These are phyloP conservation scores for Lophiotrema nucula DNA, from an alignment of 495 filamentous ascomycete genomes.

Conservation along the genomic window DNA sequence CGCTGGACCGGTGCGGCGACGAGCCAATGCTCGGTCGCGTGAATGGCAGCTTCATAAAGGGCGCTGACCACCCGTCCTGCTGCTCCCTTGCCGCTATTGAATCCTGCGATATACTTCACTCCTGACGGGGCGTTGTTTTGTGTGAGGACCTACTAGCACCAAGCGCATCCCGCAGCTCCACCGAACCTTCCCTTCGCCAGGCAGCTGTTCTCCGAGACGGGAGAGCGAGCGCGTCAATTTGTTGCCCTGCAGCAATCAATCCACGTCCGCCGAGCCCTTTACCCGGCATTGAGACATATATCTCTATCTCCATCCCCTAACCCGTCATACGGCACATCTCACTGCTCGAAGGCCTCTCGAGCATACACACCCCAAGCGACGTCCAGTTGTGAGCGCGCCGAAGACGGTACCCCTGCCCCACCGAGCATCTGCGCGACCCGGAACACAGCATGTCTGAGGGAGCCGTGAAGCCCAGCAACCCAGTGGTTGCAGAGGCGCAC, in stretches of 20 bases:
- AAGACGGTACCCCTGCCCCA: background rate
- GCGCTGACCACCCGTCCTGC: background rate
- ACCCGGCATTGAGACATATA: constrained; percentile 33
- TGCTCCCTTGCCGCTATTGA: no score
- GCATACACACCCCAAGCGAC: no score
- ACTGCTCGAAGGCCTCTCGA: background rate
- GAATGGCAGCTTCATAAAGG: no score
- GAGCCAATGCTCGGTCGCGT: background rate
- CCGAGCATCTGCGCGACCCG: background rate
- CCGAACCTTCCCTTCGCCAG: constrained; percentile 3
- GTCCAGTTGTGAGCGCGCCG: constrained; percentile 3
- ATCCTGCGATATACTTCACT: no score
- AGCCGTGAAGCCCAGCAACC: constrained; percentile 51
- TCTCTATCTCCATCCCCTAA: background rate
- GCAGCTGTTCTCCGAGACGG: constrained; percentile 23
- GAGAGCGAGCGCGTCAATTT: constrained; percentile 16
- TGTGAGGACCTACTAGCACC: no score
- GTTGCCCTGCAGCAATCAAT: constrained; percentile 25
- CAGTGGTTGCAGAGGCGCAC: constrained; percentile 81
- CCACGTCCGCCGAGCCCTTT: constrained; percentile 21
- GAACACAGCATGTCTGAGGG: constrained; percentile 66
- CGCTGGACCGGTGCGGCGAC: background rate
- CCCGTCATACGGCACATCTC: background rate
- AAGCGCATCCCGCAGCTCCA: background rate
- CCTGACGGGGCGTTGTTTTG: no score